Base-by-base conservation (phyloP, 768 basidiomycete species). In the Kwoniella botswanensis region DNA sequence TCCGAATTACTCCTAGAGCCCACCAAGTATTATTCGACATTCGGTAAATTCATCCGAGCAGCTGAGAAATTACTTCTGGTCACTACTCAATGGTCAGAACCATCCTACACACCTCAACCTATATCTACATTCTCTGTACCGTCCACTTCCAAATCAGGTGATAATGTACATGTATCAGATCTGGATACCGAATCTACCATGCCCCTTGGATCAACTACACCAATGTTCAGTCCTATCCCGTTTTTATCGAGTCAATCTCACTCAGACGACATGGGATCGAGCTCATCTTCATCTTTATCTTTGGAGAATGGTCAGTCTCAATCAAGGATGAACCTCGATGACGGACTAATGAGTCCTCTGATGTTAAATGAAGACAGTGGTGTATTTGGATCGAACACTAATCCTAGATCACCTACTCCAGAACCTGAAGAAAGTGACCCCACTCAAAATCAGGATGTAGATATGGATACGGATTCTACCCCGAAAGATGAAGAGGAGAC, bases 141-240 rank as follows among this genome's bases (percentile, higher is more conserved):
- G 1, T n/a, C 24, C 11, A 65, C 77, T 13, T 72, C 76, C 15
- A 42, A 61, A 24, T 35, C 71, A 3, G 69, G 67, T 7, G 63
- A 63, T 22, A 54, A 50, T 29, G 68, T 54, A 12, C 69, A 66
- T 41, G 68, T 72, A n/a, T 68, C 54, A 13, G 74, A 76, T 50
- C 12, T 50, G 0, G 35, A 35, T 35, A 35, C 35, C 13, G 46
- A 50, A 26, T 73, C 73, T 3, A 74, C 75, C 1, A 75, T 78
- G 70, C 78, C 79, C 0, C 73, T 71, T 13, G 75, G 77, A 10
- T 65, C 70, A 3, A 71, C 71, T 4, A 79, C 78, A n/a, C 84
- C 84, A 29, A 79, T 83, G 79, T 84, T 83, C 71, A 77, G 74
- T 12, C 82, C 82, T 12, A 83, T 84, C n/a, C 81, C 84, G 0